A percentile compares a stretch with the other conserved stretches of the same genome.
Conservation (phyloP, 2,329 filamentous ascomycete species). For the Eutypa lata region DNA sequence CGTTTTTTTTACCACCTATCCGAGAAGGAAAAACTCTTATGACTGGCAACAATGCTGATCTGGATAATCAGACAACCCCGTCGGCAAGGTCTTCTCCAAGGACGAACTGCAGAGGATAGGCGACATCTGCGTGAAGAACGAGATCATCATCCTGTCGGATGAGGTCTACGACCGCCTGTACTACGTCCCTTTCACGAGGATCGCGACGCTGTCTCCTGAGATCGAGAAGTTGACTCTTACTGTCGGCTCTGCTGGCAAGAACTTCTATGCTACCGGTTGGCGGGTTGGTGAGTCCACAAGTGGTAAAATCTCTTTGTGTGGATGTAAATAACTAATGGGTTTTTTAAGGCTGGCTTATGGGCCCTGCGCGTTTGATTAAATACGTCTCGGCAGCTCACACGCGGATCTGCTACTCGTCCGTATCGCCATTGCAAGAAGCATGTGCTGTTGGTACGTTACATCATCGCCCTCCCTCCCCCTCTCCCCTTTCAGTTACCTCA, state of each 20-base stretch:
- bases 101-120: constrained; percentile 82
- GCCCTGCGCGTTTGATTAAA: constrained; percentile 82
- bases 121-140: constrained; percentile 84
- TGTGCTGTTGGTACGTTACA: constrained; percentile 66
- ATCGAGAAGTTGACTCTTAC: constrained; percentile 85
- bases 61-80: constrained; percentile 77
- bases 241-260: constrained; percentile 94
- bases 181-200: constrained; percentile 91
- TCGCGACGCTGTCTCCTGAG: constrained; percentile 87
- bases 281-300: constrained; percentile 59
- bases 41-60: too few species aligned
- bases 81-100: constrained; percentile 90
- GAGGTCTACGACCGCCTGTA: constrained; percentile 94
- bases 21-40: too few species aligned
- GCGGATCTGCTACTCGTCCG: constrained; percentile 91
- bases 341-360: constrained; percentile 77
- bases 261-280: constrained; percentile 98
- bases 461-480: neutral
- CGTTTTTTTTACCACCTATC: neutral
- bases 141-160: constrained; percentile 89
- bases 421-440: constrained; percentile 91
- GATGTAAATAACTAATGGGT: constrained; percentile 4
- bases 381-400: constrained; percentile 92
- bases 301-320: too few species aligned
- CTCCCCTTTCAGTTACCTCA: neutral